Conservation (phyloP, 495 filamentous ascomycete species). For the Hypoxylon subgilvum region DNA sequence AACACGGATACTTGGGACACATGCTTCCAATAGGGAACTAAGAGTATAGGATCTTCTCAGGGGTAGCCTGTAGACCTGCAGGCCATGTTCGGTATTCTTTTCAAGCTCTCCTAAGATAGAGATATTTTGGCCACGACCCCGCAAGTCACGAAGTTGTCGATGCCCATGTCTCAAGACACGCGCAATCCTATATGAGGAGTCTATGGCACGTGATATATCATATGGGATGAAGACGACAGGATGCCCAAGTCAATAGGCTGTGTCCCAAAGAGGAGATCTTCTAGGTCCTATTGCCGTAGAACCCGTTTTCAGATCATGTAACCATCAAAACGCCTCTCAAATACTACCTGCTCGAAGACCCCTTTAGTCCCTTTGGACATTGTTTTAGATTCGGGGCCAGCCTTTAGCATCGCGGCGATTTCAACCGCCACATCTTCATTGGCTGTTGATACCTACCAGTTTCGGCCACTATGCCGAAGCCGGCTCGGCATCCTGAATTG, state of each 20-base stretch:
- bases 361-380: constrained; percentile 3
- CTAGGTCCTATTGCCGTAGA: background rate
- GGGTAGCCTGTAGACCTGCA: background rate
- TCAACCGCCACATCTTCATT: constrained; percentile 32
- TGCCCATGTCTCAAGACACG: no score
- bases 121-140: no score
- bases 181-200: no score
- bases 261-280: background rate
- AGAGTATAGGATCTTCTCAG: background rate
- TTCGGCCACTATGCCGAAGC: constrained; percentile 24
- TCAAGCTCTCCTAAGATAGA: no score
- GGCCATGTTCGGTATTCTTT: background rate
- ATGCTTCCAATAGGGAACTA: background rate
- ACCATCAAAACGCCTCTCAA: constrained; percentile 7
- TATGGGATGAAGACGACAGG: background rate
- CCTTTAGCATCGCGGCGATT: constrained; percentile 31
- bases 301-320: constrained; percentile 3
- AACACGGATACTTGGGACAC: constrained; percentile 2
- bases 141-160: no score
- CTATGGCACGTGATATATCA: background rate
- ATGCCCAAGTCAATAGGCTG: no score
- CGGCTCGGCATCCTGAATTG: constrained; percentile 17
- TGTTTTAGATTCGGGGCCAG: constrained; percentile 15
- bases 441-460: constrained; percentile 28
- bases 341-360: background rate